Percentiles rank a stretch among this genome's conserved stretches.
Conservation (phyloP, 495 filamentous ascomycete species). For the Podospora tetraspora region DNA sequence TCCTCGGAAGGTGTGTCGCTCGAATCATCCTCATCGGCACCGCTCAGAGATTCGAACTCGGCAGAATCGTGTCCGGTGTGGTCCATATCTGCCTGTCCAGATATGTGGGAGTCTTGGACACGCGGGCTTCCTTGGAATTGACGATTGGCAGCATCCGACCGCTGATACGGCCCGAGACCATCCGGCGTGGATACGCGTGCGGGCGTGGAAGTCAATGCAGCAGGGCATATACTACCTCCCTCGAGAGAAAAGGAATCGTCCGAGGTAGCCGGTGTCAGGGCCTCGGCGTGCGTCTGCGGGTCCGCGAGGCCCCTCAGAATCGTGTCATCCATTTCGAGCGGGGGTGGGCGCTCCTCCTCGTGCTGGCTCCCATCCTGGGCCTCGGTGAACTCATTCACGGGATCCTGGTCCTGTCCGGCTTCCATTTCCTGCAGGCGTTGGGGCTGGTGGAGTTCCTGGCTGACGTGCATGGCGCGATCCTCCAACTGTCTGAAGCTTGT, state of each 20-base stretch:
- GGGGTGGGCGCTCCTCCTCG: background rate
- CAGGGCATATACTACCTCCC: background rate
- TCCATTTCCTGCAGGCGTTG: background rate
- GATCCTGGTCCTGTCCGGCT: background rate
- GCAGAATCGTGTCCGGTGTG: background rate
- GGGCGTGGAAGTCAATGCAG: background rate
- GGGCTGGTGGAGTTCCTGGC: background rate
- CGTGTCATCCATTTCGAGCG: background rate
- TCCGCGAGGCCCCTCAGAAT: background rate
- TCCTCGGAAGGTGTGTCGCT: background rate
- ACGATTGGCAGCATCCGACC: background rate
- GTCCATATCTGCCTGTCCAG: background rate
- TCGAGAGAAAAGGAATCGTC: background rate
- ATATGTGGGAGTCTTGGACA: background rate
- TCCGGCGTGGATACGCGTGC: background rate
- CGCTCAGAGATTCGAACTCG: background rate
- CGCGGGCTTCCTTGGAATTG: background rate
- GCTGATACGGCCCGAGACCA: background rate
- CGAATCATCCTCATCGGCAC: background rate
- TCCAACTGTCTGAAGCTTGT: background rate
- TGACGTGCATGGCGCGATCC: background rate
- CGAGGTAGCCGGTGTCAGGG: background rate
- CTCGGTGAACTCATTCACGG: background rate
- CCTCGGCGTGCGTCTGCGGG: background rate
- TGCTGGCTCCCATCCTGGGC: background rate